phyloP scores from a whole-genome alignment of 2,329 filamentous ascomycete species.

The Fusarium nurragi region DNA sequence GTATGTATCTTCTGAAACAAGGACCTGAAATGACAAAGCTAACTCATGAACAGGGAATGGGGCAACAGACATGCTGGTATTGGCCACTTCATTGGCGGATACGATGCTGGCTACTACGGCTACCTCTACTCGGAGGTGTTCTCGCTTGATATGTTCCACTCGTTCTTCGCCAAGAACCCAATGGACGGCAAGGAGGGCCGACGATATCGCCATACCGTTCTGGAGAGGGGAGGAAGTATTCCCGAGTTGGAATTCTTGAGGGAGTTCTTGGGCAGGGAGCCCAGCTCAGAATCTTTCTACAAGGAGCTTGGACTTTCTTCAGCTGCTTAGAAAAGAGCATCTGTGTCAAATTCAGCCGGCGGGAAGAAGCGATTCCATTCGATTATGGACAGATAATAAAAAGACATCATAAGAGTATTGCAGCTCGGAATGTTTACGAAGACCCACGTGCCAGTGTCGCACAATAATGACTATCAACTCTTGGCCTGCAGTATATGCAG shows the following conservation, averaged over 20 bases:
- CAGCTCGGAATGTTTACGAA: neutral
- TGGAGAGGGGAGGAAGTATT: conserved; percentile 79
- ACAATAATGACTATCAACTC: neutral
- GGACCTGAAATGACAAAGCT: conserved; percentile 28
- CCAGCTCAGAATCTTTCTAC: conserved; percentile 82
- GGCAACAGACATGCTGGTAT: conserved; percentile 83
- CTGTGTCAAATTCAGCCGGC: neutral
- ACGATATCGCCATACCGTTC: conserved; percentile 79
- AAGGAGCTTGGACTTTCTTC: conserved; percentile 70
- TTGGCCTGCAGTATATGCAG: neutral
- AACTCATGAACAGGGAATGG: conserved; percentile 64
- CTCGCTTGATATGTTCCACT: conserved; percentile 86
- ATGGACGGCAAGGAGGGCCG: conserved; percentile 80
- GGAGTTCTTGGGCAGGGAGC: conserved; percentile 80
- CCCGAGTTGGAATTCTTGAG: conserved; percentile 84
- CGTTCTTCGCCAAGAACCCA: conserved; percentile 78
- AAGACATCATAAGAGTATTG: neutral
- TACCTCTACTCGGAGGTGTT: conserved; percentile 82
- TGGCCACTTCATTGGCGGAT: conserved; percentile 83
- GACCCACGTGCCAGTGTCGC: conserved; percentile 4
- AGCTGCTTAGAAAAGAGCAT: conserved; percentile 11
- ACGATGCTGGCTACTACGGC: conserved; percentile 86
- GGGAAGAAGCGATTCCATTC: conserved; percentile 8
- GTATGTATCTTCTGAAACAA: conserved; percentile 51
- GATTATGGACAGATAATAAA: neutral